phyloP scores from a whole-genome alignment of 2,329 filamentous ascomycete genomes.

The Alternaria conjuncta region DNA sequence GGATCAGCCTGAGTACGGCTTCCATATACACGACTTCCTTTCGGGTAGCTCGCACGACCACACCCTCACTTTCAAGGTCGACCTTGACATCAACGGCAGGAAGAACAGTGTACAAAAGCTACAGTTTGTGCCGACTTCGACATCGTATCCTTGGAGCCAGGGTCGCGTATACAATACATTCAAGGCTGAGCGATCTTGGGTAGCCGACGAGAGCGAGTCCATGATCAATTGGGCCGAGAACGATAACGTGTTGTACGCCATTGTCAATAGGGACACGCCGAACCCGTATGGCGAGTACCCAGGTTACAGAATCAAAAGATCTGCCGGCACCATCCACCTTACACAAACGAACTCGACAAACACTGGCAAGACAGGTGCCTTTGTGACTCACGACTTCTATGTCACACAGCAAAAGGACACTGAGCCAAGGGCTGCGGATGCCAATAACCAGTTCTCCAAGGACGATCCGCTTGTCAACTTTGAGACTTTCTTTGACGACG shows the following conservation, averaged over 20 bases:
- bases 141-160: conserved; percentile 59
- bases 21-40: conserved; percentile 48
- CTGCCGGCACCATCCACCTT: conserved; percentile 39
- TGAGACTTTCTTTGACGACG: conserved; percentile 56
- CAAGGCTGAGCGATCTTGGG: conserved; percentile 54
- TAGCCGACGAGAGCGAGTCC: conserved; percentile 48
- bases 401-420: conserved; percentile 60
- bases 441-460: conserved; percentile 55
- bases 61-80: conserved; percentile 52
- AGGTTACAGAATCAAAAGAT: conserved; percentile 60
- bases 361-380: conserved; percentile 55
- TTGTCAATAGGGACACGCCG: conserved; percentile 58
- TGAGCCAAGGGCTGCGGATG: conserved; percentile 54
- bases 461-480: conserved; percentile 61
- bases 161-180: conserved; percentile 59
- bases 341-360: conserved; percentile 59
- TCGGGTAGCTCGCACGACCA: conserved; percentile 48
- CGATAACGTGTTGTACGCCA: conserved; percentile 53
- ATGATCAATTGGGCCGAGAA: conserved; percentile 58
- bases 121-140: conserved; percentile 51
- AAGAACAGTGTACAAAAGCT: conserved; percentile 46
- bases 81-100: conserved; percentile 48
- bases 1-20: conserved; percentile 44
- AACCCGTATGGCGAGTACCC: conserved; percentile 61
- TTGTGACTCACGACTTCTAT: conserved; percentile 60